Percentiles rank a stretch among this genome's conserved stretches.
Evolutionary conservation across 164 flowering plant genomes (phyloP).

Genomic region (Tetrastigma voinierianum): DNA sequence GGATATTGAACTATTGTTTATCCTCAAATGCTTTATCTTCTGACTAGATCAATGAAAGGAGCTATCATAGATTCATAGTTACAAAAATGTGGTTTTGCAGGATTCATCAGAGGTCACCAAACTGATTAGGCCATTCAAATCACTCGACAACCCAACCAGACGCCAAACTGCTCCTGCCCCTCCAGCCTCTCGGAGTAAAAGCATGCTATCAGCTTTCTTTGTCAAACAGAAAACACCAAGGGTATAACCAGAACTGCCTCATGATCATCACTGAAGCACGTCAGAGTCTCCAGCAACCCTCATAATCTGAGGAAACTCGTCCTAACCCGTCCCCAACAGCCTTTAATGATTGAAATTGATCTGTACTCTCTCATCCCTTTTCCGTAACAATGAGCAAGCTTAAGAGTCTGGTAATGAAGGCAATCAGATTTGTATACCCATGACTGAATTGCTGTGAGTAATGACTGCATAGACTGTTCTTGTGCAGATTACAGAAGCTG

Average conservation of each 20-base stretch:
- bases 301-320: not conserved
- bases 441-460: not conserved
- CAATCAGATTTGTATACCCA: not conserved
- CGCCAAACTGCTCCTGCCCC: constrained; percentile 46
- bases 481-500: not conserved
- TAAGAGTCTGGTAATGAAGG: constrained; percentile 7
- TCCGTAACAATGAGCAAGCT: constrained; percentile 14
- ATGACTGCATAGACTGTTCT: not conserved
- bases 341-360: not conserved
- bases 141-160: constrained; percentile 48
- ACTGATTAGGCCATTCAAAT: constrained; percentile 49
- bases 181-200: constrained; percentile 60
- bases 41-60: not conserved
- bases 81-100: constrained; percentile 38
- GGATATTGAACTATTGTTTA: not conserved
- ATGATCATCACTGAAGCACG: constrained; percentile 10
- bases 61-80: not conserved
- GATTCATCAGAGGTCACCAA: constrained; percentile 39
- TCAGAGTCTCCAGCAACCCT: not conserved
- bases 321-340: constrained; percentile 2
- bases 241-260: constrained; percentile 37
- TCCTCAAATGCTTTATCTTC: not conserved
- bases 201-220: constrained; percentile 76
- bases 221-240: constrained; percentile 56
- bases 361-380: constrained; percentile 1